Conservation (phyloP, 805 yeast genomes). For the Limtongozyma cylindracea region DNA sequence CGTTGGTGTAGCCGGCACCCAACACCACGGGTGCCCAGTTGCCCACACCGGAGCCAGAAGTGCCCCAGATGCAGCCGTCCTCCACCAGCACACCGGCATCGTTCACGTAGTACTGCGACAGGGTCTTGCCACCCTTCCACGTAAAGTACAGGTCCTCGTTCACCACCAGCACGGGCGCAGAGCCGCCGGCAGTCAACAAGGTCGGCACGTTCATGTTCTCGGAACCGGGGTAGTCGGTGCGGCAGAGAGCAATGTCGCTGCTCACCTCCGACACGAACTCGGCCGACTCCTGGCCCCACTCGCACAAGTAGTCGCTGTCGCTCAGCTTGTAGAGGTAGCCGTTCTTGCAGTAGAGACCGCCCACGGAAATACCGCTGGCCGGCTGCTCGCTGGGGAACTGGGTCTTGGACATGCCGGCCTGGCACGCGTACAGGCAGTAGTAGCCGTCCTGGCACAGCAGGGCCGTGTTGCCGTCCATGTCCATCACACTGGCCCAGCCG, state of each 20-base stretch:
- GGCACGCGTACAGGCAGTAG: conserved; percentile 60
- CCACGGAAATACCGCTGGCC: conserved; percentile 39
- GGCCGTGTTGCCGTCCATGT: conserved; percentile 21
- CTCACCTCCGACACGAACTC: conserved; percentile 21
- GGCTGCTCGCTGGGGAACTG: conserved; percentile 59
- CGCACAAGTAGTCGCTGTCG: conserved; percentile 28
- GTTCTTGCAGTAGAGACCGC: conserved; percentile 37
- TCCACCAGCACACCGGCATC: conserved; percentile 46
- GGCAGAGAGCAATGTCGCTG: conserved; percentile 36
- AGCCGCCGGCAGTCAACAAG: conserved; percentile 23
- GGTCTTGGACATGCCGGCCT: conserved; percentile 60
- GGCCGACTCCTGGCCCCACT: conserved; percentile 34
- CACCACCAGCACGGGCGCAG: conserved; percentile 29
- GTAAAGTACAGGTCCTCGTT: conserved; percentile 21
- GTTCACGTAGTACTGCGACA: conserved; percentile 56
- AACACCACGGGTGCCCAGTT: conserved; percentile 64
- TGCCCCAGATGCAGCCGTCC: conserved; percentile 57
- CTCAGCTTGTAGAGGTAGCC: conserved; percentile 42
- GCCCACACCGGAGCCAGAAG: conserved; percentile 30
- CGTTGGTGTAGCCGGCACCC: conserved; percentile 48
- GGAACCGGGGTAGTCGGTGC: conserved; percentile 67
- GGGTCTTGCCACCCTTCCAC: conserved; percentile 40
- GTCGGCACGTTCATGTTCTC: conserved; percentile 64
- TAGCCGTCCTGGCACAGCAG: conserved; percentile 31
- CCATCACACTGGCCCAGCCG: conserved; percentile 17